phyloP scores from a whole-genome alignment of 768 basidiomycete genomes.

The Kwoniella botswanensis region DNA sequence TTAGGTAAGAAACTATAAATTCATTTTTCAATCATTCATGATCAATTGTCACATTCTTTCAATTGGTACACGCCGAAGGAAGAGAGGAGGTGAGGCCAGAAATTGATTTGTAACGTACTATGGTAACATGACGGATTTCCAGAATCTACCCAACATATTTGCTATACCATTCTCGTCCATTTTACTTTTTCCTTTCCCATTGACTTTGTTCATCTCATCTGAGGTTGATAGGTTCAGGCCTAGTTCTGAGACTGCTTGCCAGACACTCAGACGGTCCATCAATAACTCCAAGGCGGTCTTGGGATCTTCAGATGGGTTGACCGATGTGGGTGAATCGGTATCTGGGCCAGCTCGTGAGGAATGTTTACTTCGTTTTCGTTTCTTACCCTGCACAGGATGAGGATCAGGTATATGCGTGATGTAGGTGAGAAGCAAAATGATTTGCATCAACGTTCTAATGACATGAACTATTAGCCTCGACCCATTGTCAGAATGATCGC shows the following conservation, averaged over 20 bases:
- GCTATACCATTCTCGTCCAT: slow-evolving; percentile 25
- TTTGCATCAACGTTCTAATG: slow-evolving; percentile 44
- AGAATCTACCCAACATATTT: slow-evolving; percentile 39
- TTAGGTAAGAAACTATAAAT: slow-evolving; percentile 32
- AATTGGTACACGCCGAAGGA: too few relatives aligned
- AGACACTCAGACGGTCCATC: slow-evolving; percentile 51
- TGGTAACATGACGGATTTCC: slow-evolving; percentile 37
- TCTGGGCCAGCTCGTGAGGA: not conserved
- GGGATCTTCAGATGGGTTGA: slow-evolving; percentile 35
- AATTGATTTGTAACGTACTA: slow-evolving; percentile 29
- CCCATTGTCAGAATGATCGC: not conserved
- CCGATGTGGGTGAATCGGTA: not conserved
- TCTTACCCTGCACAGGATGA: slow-evolving; percentile 18
- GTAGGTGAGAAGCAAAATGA: slow-evolving; percentile 39
- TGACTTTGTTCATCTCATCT: not conserved
- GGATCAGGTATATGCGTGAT: slow-evolving; percentile 8
- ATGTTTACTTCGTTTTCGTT: slow-evolving; percentile 34
- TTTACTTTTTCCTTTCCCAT: slow-evolving; percentile 29
- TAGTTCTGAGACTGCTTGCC: slow-evolving; percentile 50
- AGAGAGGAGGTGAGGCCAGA: not conserved
- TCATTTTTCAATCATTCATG: too few relatives aligned
- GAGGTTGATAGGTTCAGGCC: not conserved
- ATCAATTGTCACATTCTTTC: too few relatives aligned
- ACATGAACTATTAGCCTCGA: not conserved
- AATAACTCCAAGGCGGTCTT: slow-evolving; percentile 43